phyloP scores from a whole-genome alignment of 345 rosid genomes.

The Eucalyptus marginata region DNA sequence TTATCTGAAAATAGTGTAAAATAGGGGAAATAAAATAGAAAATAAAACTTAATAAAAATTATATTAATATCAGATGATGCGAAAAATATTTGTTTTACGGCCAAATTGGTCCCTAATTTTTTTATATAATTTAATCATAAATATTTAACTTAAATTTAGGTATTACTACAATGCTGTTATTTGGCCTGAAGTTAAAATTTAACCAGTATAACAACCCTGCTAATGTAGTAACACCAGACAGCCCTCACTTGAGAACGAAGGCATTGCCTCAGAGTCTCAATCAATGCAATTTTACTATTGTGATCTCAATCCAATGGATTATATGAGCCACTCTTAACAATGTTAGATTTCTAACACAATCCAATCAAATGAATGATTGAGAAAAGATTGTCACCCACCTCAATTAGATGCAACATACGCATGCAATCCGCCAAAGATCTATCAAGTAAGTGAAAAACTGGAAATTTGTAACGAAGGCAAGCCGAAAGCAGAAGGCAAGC shows the following conservation, averaged over 20 bases:
- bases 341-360: not conserved
- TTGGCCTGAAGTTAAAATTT: not conserved
- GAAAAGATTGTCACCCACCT: not conserved
- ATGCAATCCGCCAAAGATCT: not conserved
- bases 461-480: too few species aligned
- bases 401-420: not conserved
- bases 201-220: not conserved
- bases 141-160: too few species aligned
- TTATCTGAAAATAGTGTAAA: too few species aligned
- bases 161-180: rapidly evolving
- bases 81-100: too few species aligned
- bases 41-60: too few species aligned
- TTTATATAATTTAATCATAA: too few species aligned
- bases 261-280: not conserved
- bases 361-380: too few species aligned
- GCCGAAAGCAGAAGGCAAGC: too few species aligned
- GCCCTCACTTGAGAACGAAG: not conserved
- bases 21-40: too few species aligned
- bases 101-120: too few species aligned
- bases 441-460: not conserved
- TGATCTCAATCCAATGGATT: not conserved
- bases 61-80: too few species aligned
- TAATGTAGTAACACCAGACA: rapidly evolving
- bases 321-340: not conserved
- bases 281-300: not conserved